Evolutionary conservation across 768 basidiomycete species (phyloP), one percentile per base, ranked within the genome.

Genomic region (Trametopsis cervina): DNA sequence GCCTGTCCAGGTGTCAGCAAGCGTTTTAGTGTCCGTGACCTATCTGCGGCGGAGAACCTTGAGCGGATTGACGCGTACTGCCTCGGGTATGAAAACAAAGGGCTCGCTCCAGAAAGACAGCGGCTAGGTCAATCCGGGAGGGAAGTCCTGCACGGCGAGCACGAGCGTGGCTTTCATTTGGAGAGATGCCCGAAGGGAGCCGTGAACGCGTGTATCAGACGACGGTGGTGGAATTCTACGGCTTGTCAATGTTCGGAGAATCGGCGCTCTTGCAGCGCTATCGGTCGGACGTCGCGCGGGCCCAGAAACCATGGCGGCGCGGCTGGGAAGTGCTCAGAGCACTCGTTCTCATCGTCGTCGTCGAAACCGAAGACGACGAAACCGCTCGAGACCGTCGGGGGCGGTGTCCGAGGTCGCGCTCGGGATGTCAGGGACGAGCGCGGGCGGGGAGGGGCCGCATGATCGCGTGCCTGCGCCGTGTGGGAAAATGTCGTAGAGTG

Each of bases 141-240:
- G 39, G 47, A 26, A 47, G 22, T 21, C 10, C 36, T 40, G 2
- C 24, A 20, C 46, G 35, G 46, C 37, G 48, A 25, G 12, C 20
- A 20, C 18, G 29, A 50, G 43, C 42, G 48, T 39, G 44, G 18
- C 21, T 36, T 15, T 15, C 33, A 46, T 43, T 25, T 47, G 35
- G 45, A 39, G 6, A 29, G 45, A 40, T 46, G 50, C 40, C 50
- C 50, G 39, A 41, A 42, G 50, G 36, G 37, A 40, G 44, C 50
- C 49, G 33, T 38, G 29, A 42, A n/a, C 49, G 42, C 49, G 50
- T 51, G 50, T 46, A 51, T 51, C 50, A 51, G 50, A 51, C 50
- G 44, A 5, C 25, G 22, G 21, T 42, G 18, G 38, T 23, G 42
- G 44, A 25, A 42, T 51, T 51, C 50, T 22, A 46, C 26, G 33